Evolutionary conservation across 768 basidiomycete species (phyloP), one percentile per base, ranked within the genome.

Genomic region (Sporobolomyces phaffii): DNA sequence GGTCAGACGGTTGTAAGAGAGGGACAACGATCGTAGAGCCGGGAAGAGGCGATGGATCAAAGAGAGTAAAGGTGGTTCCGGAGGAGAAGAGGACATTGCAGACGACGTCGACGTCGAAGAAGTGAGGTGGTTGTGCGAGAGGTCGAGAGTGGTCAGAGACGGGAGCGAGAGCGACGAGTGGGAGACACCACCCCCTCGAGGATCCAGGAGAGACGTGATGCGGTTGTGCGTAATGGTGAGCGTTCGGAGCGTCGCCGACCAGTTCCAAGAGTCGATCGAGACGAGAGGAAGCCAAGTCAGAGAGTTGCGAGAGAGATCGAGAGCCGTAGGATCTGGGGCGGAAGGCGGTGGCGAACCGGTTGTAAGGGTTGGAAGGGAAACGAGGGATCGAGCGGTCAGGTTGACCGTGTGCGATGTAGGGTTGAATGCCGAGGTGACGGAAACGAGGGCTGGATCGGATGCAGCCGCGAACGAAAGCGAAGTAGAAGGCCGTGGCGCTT

Each of bases 1-100:
- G 22, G 59, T 61, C 10, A 69, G 63, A n/a, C 60, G 60, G 45
- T 69, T 69, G 29, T 44, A 36, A 20, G 50, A 44, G 18, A 69
- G 62, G 15, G 41, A 24, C 6, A 69, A 53, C 15, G 48, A 26
- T 3, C 24, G 40, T 11, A 69, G 54, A 2, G 53, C 1, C 1
- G 68, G 68, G 2, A 24, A 49, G 24, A 51, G 28, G 11, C 3
- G 3, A 47, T 50, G n/a, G 60, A 48, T 26, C 24, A 8, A 26
- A n/a, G 33, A 64, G 31, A 24, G 53, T 28, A 33, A 10, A 14
- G 41, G 29, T 36, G 29, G 22, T n/a, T n/a, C n/a, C n/a, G n/a
- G n/a, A n/a, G n/a, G n/a, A n/a, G n/a, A n/a, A n/a, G n/a, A n/a
- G n/a, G n/a, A n/a, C n/a, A n/a, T 22, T 29, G 31, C 3, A 6